Evolutionary conservation across 352 stramenopile genomes (phyloP).

Genomic region (Globisporangium nunn): DNA sequence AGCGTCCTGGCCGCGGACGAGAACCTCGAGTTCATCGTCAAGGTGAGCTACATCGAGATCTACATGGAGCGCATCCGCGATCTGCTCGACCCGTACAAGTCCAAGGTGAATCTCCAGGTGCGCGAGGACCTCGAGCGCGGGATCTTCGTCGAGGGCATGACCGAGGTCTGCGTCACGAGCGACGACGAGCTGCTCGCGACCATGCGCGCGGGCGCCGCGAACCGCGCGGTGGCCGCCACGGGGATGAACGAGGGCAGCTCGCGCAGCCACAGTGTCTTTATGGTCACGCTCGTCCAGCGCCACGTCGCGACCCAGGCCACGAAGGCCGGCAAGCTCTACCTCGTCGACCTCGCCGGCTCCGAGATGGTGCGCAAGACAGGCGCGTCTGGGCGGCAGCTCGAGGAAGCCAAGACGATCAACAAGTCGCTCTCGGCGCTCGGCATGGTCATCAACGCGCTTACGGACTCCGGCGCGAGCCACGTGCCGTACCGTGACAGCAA

Average conservation of each 20-base stretch:
- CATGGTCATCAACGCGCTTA: constrained; percentile 93
- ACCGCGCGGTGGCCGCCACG: constrained; percentile 85
- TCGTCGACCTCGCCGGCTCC: constrained; percentile 92
- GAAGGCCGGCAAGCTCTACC: constrained; percentile 87
- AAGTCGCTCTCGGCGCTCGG: constrained; percentile 91
- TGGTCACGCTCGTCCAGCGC: constrained; percentile 84
- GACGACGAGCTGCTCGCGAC: constrained; percentile 83
- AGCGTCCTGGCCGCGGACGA: constrained; percentile 82
- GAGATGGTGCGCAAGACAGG: constrained; percentile 93
- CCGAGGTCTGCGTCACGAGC: constrained; percentile 90
- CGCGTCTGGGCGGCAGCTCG: constrained; percentile 84
- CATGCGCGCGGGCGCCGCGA: constrained; percentile 74
- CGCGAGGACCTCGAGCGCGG: constrained; percentile 84
- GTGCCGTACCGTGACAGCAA: constrained; percentile 90
- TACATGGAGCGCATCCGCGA: constrained; percentile 95
- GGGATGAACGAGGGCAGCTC: constrained; percentile 93
- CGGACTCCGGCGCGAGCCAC: constrained; percentile 68
- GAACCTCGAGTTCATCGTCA: constrained; percentile 91
- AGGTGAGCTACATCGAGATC: constrained; percentile 94
- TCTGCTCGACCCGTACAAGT: constrained; percentile 88
- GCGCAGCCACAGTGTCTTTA: constrained; percentile 90
- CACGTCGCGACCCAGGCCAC: constrained; percentile 84
- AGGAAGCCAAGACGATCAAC: constrained; percentile 97
- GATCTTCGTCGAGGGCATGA: constrained; percentile 92
- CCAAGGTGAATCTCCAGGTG: constrained; percentile 88